A percentile compares a stretch with the other conserved stretches of the same genome.
Evolutionary conservation across 1,284 basidiomycete genomes (phyloP).

Genomic region (Phlebopus sp.): DNA sequence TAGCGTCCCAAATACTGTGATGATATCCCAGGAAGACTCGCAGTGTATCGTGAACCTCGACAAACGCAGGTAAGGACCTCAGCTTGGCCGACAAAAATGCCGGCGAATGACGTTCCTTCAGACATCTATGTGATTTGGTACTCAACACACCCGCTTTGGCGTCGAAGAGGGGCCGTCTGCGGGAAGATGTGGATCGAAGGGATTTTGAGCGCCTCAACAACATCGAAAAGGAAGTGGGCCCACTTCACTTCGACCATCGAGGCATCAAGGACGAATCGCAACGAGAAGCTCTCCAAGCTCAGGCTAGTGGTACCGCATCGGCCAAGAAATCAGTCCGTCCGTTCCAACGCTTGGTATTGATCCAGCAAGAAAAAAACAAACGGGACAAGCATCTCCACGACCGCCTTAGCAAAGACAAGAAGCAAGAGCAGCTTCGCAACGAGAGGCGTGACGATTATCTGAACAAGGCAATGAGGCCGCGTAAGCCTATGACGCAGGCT

Average conservation of each 20-base stretch:
- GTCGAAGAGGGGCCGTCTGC: constrained; percentile 42
- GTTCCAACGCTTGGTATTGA: constrained; percentile 58
- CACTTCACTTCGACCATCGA: constrained; percentile 62
- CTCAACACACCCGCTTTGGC: constrained; percentile 46
- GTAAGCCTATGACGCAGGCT: constrained; percentile 41
- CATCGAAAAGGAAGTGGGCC: constrained; percentile 63
- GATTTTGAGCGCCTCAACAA: constrained; percentile 73
- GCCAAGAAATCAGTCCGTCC: constrained; percentile 57
- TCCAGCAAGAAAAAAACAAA: constrained; percentile 76
- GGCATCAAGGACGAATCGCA: constrained; percentile 69
- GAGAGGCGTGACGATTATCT: constrained; percentile 73
- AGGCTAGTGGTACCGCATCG: constrained; percentile 39
- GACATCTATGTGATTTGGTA: constrained; percentile 65
- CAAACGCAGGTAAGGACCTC: constrained; percentile 62
- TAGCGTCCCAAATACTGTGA: constrained; percentile 68
- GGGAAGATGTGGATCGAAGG: constrained; percentile 56
- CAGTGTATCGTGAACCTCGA: constrained; percentile 72
- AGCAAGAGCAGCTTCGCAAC: constrained; percentile 63
- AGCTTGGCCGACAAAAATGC: not conserved
- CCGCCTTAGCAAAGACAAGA: constrained; percentile 68
- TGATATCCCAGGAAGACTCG: constrained; percentile 47
- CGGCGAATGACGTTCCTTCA: constrained; percentile 28
- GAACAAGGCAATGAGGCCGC: constrained; percentile 66
- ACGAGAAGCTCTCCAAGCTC: constrained; percentile 53
- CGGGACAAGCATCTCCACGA: constrained; percentile 67